Evolutionary conservation across 495 filamentous ascomycete species (phyloP).

Genomic region (Hyaloscypha hepaticicola): DNA sequence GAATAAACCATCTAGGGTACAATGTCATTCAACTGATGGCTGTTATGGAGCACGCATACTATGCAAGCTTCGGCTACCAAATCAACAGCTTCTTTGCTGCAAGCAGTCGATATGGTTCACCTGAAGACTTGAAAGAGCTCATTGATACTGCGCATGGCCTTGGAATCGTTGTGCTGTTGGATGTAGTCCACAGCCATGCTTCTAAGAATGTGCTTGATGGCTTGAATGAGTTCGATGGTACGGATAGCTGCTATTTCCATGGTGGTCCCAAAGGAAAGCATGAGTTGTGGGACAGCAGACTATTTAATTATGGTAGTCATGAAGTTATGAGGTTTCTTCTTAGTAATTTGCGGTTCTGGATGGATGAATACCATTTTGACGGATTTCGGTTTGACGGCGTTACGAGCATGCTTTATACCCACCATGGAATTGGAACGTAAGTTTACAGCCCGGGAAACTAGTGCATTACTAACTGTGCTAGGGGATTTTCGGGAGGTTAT

Average conservation of each 20-base stretch:
- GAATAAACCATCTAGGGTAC: conserved; percentile 89
- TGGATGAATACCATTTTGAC: conserved; percentile 97
- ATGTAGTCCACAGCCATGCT: conserved; percentile 97
- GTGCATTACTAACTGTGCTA: conserved; percentile 38
- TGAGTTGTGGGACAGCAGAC: conserved; percentile 89
- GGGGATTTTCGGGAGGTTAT: conserved; percentile 96
- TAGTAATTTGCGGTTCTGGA: conserved; percentile 97
- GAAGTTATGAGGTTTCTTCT: conserved; percentile 93
- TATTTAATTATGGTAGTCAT: conserved; percentile 96
- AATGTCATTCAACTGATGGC: conserved; percentile 99
- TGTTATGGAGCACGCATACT: conserved; percentile 98
- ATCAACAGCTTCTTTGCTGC: conserved; percentile 98
- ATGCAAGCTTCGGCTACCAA: conserved; percentile 98
- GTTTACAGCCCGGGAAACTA: conserved; percentile 37
- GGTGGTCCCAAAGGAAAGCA: conserved; percentile 78
- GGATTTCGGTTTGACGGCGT: conserved; percentile 98
- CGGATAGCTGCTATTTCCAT: conserved; percentile 95
- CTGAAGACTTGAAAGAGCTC: conserved; percentile 94
- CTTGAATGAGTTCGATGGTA: conserved; percentile 91
- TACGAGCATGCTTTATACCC: conserved; percentile 93
- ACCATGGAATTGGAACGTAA: conserved; percentile 98
- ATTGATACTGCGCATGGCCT: conserved; percentile 92
- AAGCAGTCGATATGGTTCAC: conserved; percentile 90
- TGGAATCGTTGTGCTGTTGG: conserved; percentile 88
- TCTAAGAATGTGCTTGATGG: conserved; percentile 96